phyloP scores from a whole-genome alignment of 2,329 filamentous ascomycete species.

The Apiospora arundinis region DNA sequence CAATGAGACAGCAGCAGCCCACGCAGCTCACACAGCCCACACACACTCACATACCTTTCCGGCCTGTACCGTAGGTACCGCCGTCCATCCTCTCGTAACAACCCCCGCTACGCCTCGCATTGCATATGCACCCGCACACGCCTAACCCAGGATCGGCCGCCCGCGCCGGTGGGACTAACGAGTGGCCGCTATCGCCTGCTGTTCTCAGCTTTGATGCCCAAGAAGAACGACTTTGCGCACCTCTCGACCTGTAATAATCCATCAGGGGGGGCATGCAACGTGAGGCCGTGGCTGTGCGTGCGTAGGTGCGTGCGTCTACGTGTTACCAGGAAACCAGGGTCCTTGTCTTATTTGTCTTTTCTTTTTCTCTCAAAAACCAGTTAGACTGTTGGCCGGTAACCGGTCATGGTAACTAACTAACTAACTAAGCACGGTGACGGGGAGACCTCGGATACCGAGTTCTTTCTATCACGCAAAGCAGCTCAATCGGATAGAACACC shows the following conservation, averaged over 20 bases:
- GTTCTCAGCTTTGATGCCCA: neutral
- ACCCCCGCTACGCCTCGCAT: neutral
- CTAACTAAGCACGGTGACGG: too few relatives aligned
- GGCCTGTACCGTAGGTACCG: neutral
- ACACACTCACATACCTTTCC: neutral
- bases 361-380: neutral
- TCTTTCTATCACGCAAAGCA: too few relatives aligned
- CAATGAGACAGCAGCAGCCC: neutral
- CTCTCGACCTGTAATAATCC: too few relatives aligned
- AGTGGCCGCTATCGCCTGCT: neutral
- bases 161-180: neutral
- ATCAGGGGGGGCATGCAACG: too few relatives aligned
- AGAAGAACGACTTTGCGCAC: neutral
- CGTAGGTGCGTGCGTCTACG: neutral
- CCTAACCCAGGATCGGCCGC: neutral
- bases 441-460: too few relatives aligned
- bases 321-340: conserved; percentile 7
- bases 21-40: neutral
- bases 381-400: too few relatives aligned
- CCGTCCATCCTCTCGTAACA: neutral
- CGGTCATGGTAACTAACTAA: too few relatives aligned
- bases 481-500: too few relatives aligned
- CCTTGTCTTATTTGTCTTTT: neutral
- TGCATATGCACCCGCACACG: neutral
- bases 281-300: neutral